Percentiles rank a stretch among this genome's conserved stretches.
Evolutionary conservation across 768 basidiomycete genomes (phyloP).

Genomic region (Strobilomyces echinocephalus): DNA sequence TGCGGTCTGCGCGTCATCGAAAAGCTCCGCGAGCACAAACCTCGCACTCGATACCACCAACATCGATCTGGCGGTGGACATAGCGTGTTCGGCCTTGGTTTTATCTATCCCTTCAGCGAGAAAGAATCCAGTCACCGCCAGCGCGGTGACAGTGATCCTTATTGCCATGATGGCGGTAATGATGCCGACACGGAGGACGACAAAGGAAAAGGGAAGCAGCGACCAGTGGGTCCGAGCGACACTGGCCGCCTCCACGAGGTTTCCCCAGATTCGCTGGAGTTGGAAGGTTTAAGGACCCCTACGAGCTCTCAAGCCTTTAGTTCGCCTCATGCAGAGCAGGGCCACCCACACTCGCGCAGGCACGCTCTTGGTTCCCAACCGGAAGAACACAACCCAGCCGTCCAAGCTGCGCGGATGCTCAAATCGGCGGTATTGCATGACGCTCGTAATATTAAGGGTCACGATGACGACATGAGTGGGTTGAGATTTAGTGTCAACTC

Average conservation of each 20-base stretch:
- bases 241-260: conserved; percentile 2
- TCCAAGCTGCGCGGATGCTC: conserved; percentile 58
- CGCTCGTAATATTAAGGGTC: conserved; percentile 63
- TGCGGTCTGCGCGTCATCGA: conserved; percentile 58
- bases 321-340: conserved; percentile 6
- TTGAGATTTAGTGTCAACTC: conserved; percentile 53
- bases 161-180: conserved; percentile 26
- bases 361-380: conserved; percentile 23
- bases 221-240: conserved; percentile 1
- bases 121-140: conserved; percentile 38
- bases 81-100: conserved; percentile 36
- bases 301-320: background rate
- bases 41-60: conserved; percentile 33
- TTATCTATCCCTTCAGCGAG: conserved; percentile 38
- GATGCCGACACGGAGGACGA: conserved; percentile 30
- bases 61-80: conserved; percentile 36
- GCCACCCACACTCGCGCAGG: conserved; percentile 36
- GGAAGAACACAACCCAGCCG: conserved; percentile 37
- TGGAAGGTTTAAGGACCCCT: conserved; percentile 2
- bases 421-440: conserved; percentile 73
- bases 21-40: conserved; percentile 60
- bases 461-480: conserved; percentile 37
- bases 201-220: conserved; percentile 31
- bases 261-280: conserved; percentile 4
- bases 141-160: conserved; percentile 17